Evolutionary conservation across 2,329 filamentous ascomycete genomes (phyloP), one percentile per base, ranked within the genome.

Genomic region (Myriangium duriaei): DNA sequence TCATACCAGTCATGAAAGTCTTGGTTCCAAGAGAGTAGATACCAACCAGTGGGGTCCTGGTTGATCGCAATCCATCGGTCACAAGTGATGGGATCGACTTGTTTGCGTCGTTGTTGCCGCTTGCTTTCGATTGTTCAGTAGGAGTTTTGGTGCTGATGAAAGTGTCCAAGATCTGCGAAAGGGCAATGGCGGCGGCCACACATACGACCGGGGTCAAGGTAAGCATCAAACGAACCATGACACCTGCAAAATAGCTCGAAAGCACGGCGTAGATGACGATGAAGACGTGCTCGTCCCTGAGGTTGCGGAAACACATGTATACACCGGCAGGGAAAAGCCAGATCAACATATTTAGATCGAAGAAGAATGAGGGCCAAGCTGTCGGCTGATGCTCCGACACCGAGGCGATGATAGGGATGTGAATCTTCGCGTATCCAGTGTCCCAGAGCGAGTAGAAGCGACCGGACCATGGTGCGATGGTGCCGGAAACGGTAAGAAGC

Each of bases 391-490:
- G 91, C 65, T 98, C 91, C 1, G 91, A 98, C 32, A 98, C 91
- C n/a, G 91, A 98, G 3, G 91, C 91, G 59, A 98, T 98, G 57
- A 98, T 98, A 44, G 91, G 91, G 56, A 98, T 98, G 56, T 98
- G 91, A 47, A 96, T 92, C 71, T 98, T 98, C 53, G 91, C 91
- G 57, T 98, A 98, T 51, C 85, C 81, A 4, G 91, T 98, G 59
- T 98, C 92, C 86, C 88, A 98, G 19, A 98, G 76, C 14, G 92
- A 98, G 68, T 98, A 98, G 73, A 98, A 98, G 52, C 91, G 87
- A 46, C 91, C 91, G 52, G 83, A 86, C 91, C 91, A 98, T 12
- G 92, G 91, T 14, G 92, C 91, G 60, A 98, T 91, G 48, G 91
- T 81, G 44, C 91, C 91, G 12, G 84, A 74, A 13, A 87, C 77